phyloP scores from a whole-genome alignment of 345 rosid genomes.

The Triadica sebifera region DNA sequence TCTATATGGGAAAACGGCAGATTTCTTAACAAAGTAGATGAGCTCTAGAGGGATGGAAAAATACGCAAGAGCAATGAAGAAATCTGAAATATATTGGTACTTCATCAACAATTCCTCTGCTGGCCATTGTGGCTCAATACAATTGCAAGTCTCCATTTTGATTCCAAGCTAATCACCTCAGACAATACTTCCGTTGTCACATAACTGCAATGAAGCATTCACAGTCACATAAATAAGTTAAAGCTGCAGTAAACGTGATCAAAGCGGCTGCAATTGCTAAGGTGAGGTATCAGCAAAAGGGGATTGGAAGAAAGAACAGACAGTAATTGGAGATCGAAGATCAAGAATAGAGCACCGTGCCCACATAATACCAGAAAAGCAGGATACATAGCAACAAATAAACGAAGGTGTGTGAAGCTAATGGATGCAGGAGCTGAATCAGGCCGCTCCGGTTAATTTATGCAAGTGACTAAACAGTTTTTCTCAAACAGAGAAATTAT shows the following conservation, averaged over 20 bases:
- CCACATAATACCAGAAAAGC: background rate
- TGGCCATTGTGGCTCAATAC: slow-evolving; percentile 95
- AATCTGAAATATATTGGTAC: slow-evolving; percentile 96
- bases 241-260: background rate
- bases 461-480: background rate
- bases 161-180: background rate
- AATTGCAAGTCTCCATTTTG: slow-evolving; percentile 80
- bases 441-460: background rate
- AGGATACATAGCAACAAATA: background rate
- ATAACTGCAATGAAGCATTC: background rate
- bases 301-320: background rate
- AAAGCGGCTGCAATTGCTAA: background rate
- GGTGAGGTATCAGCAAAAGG: background rate
- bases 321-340: background rate
- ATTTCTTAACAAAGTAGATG: slow-evolving; percentile 95
- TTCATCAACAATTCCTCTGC: slow-evolving; percentile 89
- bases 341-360: background rate
- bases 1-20: slow-evolving; percentile 83
- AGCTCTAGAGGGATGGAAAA: slow-evolving; percentile 96
- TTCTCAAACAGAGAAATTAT: background rate
- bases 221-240: background rate
- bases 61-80: slow-evolving; percentile 96
- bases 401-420: background rate
- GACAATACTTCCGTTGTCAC: background rate
- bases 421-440: background rate